Evolutionary conservation across 352 stramenopile genomes (phyloP), one percentile per base, ranked within the genome.

Genomic region (Pseudoperonospora humuli): DNA sequence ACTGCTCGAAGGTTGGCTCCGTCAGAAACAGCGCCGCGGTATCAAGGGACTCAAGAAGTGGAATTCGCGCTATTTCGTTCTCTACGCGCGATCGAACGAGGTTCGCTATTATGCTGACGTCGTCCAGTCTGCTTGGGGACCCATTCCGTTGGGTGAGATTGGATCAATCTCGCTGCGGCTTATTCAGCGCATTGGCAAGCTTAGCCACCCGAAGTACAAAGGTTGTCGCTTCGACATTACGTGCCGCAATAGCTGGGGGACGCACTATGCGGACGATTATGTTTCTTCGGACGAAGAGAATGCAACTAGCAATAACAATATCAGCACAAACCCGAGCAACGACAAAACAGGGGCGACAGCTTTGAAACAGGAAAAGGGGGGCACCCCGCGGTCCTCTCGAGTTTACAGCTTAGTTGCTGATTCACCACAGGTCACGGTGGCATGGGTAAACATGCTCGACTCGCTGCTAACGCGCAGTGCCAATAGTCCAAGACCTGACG

Each of bases 41-140:
- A 68, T 88, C 27, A 86, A 86, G 28, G 78, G 78, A 7, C 68
- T 88, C 40, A 91, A 88, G 57, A 86, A 86, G 57, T 91, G 78
- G 78, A 87, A 88, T 46, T 73, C 71, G 39, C 69, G 75, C 26
- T 88, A 88, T 40, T 91, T 88, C 43, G 78, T 91, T 39, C 54
- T 88, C 3, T 86, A 88, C 51, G 71, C 71, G 10, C 68, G 70
- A 37, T 76, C 64, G 1, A 86, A 84, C 45, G 78, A 91, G 40
- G 58, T 91, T 28, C 67, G 78, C 10, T 91, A 91, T 50, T 91
- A 88, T 45, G 60, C 73, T 1, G 78, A 91, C 38, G 74, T 91
- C 13, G 75, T 86, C 18, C 69, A 77, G 45, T 87, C 74, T 9
- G 78, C 75, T 10, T 91, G 78, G 78, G 78, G 78, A 0, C 67